A percentile compares a stretch with the other conserved stretches of the same genome.
Evolutionary conservation across 2,329 filamentous ascomycete species (phyloP).

Genomic region (Phialophora chinensis): DNA sequence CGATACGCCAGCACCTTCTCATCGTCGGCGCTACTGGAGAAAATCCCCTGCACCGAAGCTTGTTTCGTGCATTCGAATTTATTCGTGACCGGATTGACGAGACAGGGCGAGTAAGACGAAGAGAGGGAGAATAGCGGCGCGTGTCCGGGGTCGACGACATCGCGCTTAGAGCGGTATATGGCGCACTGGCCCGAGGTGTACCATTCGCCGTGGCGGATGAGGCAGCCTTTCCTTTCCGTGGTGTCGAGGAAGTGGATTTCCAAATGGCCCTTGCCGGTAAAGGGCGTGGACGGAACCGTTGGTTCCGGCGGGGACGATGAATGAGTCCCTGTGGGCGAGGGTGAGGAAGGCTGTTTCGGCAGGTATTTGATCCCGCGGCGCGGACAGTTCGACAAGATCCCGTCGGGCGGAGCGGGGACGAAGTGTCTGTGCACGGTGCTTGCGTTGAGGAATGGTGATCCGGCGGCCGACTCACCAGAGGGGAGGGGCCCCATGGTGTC

Average conservation of each 20-base stretch:
- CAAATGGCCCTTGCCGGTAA: constrained; percentile 65
- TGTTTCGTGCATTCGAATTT: constrained; percentile 61
- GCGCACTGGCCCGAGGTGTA: constrained; percentile 71
- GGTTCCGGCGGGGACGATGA: constrained; percentile 38
- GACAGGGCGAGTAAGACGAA: constrained; percentile 66
- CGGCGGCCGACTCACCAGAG: neutral
- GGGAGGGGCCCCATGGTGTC: neutral
- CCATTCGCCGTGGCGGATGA: constrained; percentile 72
- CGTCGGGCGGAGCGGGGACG: constrained; percentile 49
- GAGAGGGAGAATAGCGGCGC: constrained; percentile 58
- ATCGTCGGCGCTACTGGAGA: constrained; percentile 18
- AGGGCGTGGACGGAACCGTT: constrained; percentile 47
- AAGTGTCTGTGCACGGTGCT: constrained; percentile 57
- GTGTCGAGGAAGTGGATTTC: constrained; percentile 54
- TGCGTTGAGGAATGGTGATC: constrained; percentile 50
- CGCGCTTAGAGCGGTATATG: constrained; percentile 62
- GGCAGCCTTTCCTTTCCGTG: constrained; percentile 60
- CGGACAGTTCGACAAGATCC: constrained; percentile 68
- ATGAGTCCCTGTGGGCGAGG: constrained; percentile 17
- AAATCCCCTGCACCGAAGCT: constrained; percentile 49
- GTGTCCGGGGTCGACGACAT: constrained; percentile 45
- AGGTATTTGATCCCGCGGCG: constrained; percentile 67
- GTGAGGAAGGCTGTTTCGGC: constrained; percentile 57
- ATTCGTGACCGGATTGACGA: constrained; percentile 53
- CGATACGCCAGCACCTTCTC: constrained; percentile 26